Evolutionary conservation across 306 rosid genomes (phyloP), one percentile per base, ranked within the genome.

Genomic region (Abrus pulchellus): DNA sequence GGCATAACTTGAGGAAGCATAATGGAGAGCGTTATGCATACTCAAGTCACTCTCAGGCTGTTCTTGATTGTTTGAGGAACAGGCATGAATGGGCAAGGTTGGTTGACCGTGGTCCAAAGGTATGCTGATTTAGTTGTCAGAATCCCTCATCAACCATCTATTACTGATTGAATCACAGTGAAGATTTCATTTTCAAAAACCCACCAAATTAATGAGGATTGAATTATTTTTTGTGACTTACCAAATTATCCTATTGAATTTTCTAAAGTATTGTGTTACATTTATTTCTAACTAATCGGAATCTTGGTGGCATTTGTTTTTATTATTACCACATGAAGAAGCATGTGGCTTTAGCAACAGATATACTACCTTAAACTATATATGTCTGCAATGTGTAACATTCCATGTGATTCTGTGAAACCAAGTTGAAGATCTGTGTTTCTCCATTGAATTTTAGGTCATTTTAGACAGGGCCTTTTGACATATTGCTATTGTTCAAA

Each of bases 41-140:
- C 83, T 83, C 99, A 34, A 95, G 97, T 87, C 99, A 89, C 74
- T 95, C 98, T 59, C 99, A 95, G 84, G 98, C 98, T 68, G 99
- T 95, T 88, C 94, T 95, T 74, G 99, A 95, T 87, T 93, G 99
- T 86, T 85, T 93, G 83, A 89, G 97, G 86, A 95, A 95, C 80
- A 91, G 96, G 48, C 96, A 87, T 76, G 98, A 91, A 88, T 95
- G 99, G 99, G 98, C 99, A 45, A 90, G 93, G 62, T 79, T 95
- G 89, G 98, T 93, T 68, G 97, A 95, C 80, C 98, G 98, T 49
- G 99, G 98, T 85, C 98, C 98, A 5, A 95, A 95, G 98, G 99
- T 95, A 92, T 38, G 84, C 14, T 44, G 57, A 47, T 53, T 63
- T 76, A 53, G 56, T 76, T 49, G 44, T 61, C 55, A 9, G 55